Conservation (phyloP, 202 grass and related monocot species). For the Musa balbisiana region DNA sequence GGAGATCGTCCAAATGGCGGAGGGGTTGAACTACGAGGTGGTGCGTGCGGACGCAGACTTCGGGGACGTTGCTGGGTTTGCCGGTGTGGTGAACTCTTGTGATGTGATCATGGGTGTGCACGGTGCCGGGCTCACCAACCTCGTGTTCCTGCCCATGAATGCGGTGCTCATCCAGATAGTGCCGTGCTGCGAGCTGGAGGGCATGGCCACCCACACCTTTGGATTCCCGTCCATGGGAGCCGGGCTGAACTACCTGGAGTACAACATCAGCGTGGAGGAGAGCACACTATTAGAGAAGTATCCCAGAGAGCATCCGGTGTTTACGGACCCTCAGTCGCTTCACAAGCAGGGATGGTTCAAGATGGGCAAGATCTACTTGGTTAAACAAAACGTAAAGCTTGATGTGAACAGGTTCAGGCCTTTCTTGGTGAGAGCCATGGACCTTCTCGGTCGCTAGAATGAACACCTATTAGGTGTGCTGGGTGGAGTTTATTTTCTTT, state of each 20-base stretch:
- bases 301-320: constrained; percentile 1
- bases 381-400: constrained; percentile 4
- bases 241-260: constrained; percentile 6
- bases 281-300: constrained; percentile 3
- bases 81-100: constrained; percentile 5
- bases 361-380: constrained; percentile 12
- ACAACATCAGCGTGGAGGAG: constrained; percentile 10
- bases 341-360: constrained; percentile 3
- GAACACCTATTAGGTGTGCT: not conserved
- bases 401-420: constrained; percentile 14
- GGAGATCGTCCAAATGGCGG: constrained; percentile 41
- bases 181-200: constrained; percentile 10
- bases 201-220: constrained; percentile 5
- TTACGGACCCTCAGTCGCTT: not conserved
- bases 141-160: constrained; percentile 11
- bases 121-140: constrained; percentile 19
- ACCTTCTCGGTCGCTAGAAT: not conserved
- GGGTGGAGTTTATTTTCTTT: too few relatives aligned
- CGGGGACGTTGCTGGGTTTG: constrained; percentile 10
- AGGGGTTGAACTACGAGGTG: constrained; percentile 53
- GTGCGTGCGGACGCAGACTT: constrained; percentile 20
- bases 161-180: constrained; percentile 52
- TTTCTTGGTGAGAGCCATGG: not conserved
- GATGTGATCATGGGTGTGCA: constrained; percentile 21
- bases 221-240: not conserved